Evolutionary conservation across 257 asterid genomes (phyloP), one percentile per base, ranked within the genome.

Genomic region (Cinchona pubescens): DNA sequence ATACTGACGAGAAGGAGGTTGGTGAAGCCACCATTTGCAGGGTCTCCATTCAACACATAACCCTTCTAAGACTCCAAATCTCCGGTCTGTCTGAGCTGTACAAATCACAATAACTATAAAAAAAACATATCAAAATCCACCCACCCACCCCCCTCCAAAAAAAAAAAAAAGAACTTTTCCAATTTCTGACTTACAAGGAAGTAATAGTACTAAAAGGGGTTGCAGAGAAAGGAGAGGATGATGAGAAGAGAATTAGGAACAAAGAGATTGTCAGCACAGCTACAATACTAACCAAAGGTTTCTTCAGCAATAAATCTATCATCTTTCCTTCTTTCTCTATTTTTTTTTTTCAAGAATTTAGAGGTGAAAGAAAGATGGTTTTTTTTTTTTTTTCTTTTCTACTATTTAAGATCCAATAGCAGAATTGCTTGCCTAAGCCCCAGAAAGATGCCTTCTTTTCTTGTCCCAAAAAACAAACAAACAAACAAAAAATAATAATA

Each of bases 41-140:
- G 99, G 96, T 75, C 97, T 77, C 98, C 99, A 95, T 69, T 86
- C 99, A 76, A 86, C 82, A n/a, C n/a, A n/a, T n/a, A 79, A 87
- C 21, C 78, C 98, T 88, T 68, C 84, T 86, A 35, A 92, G 79
- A 73, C 86, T 90, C 99, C 99, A 92, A 82, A 95, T 90, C 84
- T 86, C 88, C 5, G 89, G 85, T 76, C 92, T 88, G 48, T 69
- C 87, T 23, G 83, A 79, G 83, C 97, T 92, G 86, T 69, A 37
- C 60, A 69, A 64, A 48, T 35, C 35, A 66, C 69, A 15, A 73
- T 34, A 75, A 45, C 15, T 72, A 38, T 30, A 12, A 30, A 29
- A 21, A n/a, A 32, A 76, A 40, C 32, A 77, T 72, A 76, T 72
- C 74, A 49, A 67, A 51, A 27, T 48, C 38, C 13, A n/a, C n/a